Percentiles rank a stretch among this genome's conserved stretches.
Conservation (phyloP, 2,329 filamentous ascomycete genomes). For the Ophiostoma sp. region DNA sequence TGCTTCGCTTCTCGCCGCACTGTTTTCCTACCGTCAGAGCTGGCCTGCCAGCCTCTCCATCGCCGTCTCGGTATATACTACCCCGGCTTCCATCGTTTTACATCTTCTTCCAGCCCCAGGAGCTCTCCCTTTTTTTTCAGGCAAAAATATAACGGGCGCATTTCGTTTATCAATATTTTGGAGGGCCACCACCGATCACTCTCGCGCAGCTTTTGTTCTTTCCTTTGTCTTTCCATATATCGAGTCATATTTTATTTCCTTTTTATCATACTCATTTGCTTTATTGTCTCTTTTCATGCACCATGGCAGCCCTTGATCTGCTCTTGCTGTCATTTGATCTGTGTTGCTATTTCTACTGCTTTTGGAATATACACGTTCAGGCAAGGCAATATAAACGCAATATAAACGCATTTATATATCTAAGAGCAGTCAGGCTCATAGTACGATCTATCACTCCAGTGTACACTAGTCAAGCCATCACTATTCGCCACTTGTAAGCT, state of each 20-base stretch:
- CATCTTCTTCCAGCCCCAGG: neutral
- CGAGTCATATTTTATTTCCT: constrained; percentile 1
- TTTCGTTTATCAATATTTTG: neutral
- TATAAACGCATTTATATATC: too few relatives aligned
- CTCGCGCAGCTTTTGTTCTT: constrained; percentile 3
- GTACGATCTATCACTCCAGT: too few relatives aligned
- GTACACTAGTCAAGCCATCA: too few relatives aligned
- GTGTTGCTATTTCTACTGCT: neutral
- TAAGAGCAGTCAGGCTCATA: too few relatives aligned
- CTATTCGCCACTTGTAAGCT: too few relatives aligned
- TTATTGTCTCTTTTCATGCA: neutral
- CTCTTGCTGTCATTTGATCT: too few relatives aligned
- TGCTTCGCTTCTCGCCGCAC: neutral
- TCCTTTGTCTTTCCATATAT: constrained; percentile 11
- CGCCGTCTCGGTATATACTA: neutral
- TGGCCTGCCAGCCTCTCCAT: neutral
- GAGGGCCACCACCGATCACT: neutral
- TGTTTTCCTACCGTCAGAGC: neutral
- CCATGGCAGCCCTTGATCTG: too few relatives aligned
- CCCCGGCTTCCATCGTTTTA: neutral
- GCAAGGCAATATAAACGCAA: neutral
- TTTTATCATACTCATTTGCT: neutral
- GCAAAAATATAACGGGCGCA: neutral
- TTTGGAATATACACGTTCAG: constrained; percentile 6
- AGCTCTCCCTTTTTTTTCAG: neutral